Evolutionary conservation across 352 stramenopile genomes (phyloP).

Genomic region (Phytophthora capsici): DNA sequence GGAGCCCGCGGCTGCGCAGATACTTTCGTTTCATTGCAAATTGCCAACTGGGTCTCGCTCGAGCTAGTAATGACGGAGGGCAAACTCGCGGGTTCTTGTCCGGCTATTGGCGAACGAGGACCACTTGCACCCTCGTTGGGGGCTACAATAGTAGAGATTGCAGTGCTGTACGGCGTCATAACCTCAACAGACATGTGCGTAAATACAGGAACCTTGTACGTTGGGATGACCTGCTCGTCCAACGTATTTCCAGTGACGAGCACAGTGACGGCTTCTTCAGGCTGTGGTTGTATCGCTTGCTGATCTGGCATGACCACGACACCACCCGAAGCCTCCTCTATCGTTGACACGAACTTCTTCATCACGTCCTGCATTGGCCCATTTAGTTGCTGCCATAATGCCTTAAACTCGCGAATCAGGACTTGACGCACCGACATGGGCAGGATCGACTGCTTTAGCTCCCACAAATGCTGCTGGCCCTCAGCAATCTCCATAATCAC

Average conservation of each 20-base stretch:
- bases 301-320: constrained; percentile 24
- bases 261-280: background rate
- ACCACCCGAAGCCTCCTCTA: constrained; percentile 28
- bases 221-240: constrained; percentile 33
- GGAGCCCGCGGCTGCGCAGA: background rate
- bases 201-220: constrained; percentile 29
- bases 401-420: constrained; percentile 52
- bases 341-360: constrained; percentile 35
- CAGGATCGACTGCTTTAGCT: constrained; percentile 45
- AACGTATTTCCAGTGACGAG: constrained; percentile 12
- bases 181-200: constrained; percentile 14
- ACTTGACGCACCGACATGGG: constrained; percentile 38
- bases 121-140: background rate
- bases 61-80: background rate
- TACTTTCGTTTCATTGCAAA: constrained; percentile 6
- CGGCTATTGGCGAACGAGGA: background rate
- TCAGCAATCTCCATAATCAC: constrained; percentile 62
- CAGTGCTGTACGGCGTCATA: constrained; percentile 36
- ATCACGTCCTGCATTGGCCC: constrained; percentile 66
- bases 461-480: constrained; percentile 60
- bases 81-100: constrained; percentile 1
- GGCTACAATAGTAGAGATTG: constrained; percentile 39
- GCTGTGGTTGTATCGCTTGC: background rate
- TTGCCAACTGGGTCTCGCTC: background rate
- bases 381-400: constrained; percentile 52